These are phyloP conservation scores for Trichoderma koningiopsis DNA, from an alignment of 2,329 filamentous ascomycete genomes.

Conservation along the genomic window DNA sequence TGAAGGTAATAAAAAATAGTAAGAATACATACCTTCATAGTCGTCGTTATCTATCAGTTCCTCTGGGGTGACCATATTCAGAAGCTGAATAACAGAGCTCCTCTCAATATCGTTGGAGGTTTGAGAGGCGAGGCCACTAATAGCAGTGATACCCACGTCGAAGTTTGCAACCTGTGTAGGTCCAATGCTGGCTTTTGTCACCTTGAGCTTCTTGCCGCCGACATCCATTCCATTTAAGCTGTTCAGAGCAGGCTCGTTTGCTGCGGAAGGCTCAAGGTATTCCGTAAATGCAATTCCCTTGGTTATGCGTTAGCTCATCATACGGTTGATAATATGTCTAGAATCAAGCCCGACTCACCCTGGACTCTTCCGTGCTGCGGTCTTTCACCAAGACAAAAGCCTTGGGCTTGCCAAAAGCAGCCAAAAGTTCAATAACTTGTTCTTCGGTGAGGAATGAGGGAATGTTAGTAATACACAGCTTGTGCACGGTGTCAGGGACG, in stretches of 20 bases:
- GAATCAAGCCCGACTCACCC: conserved; percentile 57
- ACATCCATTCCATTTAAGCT: conserved; percentile 92
- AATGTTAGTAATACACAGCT: conserved; percentile 90
- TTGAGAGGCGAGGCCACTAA: conserved; percentile 95
- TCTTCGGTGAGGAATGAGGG: conserved; percentile 86
- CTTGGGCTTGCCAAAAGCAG: conserved; percentile 90
- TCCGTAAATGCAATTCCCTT: conserved; percentile 94
- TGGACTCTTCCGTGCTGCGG: conserved; percentile 77
- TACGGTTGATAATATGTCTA: not conserved
- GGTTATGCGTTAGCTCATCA: conserved; percentile 34
- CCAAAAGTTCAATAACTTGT: conserved; percentile 85
- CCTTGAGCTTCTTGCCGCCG: conserved; percentile 81
- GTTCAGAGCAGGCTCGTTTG: conserved; percentile 84
- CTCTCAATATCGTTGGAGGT: conserved; percentile 76
- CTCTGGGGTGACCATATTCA: conserved; percentile 98
- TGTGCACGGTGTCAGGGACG: conserved; percentile 91
- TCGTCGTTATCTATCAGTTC: conserved; percentile 93
- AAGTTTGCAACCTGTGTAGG: conserved; percentile 89
- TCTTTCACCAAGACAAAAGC: conserved; percentile 91
- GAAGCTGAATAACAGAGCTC: conserved; percentile 82
- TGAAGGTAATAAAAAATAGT: not conserved
- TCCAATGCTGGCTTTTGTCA: conserved; percentile 86
- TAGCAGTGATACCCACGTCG: conserved; percentile 95
- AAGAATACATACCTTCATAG: conserved; percentile 70
- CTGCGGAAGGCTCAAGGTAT: conserved; percentile 70